Conservation (phyloP, 192 early-diverging fungal genomes). For the Thoreauomyces humboldtii region DNA sequence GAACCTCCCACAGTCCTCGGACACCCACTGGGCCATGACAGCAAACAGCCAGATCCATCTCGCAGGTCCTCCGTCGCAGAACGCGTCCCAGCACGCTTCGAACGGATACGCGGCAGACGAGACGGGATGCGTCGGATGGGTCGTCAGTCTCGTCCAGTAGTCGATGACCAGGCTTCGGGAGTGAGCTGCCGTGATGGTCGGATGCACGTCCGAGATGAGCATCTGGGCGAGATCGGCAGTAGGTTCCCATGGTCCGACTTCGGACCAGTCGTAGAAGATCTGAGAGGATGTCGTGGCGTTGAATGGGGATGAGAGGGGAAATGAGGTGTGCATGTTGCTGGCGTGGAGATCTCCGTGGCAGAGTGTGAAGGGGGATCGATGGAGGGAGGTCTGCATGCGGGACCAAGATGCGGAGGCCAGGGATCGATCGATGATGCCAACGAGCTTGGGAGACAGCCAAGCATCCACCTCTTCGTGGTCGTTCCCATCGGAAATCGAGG, state of each 20-base stretch:
- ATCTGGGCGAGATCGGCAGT: background rate
- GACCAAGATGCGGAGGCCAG: background rate
- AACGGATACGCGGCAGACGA: no score
- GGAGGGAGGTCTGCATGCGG: background rate
- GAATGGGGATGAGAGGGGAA: background rate
- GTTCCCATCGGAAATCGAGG: no score
- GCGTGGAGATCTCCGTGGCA: background rate
- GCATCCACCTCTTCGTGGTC: no score
- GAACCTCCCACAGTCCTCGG: no score
- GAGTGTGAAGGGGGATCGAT: background rate
- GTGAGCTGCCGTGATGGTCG: no score
- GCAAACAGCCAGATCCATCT: no score
- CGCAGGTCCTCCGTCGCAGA: no score
- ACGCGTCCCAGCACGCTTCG: no score
- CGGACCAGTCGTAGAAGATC: background rate
- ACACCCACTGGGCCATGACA: no score
- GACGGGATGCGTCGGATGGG: no score
- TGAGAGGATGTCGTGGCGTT: background rate
- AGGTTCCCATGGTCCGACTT: background rate
- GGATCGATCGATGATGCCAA: background rate
- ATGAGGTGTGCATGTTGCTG: background rate
- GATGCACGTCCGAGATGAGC: background rate
- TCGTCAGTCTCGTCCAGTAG: no score
- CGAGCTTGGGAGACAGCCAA: background rate
- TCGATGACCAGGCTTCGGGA: no score